These are phyloP conservation scores for Globisporangium iwayamae DNA, from an alignment of 352 stramenopile genomes.

Conservation along the genomic window DNA sequence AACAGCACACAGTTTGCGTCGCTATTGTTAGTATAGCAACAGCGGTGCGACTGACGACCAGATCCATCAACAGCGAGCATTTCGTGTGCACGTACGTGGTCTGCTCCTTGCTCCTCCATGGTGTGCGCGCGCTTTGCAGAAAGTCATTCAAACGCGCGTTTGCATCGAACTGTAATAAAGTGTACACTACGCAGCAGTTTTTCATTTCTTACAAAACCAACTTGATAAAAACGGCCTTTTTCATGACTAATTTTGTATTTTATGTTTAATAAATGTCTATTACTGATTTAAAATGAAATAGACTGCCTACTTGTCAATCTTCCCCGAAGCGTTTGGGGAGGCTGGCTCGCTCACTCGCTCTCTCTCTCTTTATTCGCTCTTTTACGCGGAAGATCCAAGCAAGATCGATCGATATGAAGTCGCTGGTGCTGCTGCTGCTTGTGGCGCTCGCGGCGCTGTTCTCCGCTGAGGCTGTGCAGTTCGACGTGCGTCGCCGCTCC, in stretches of 20 bases:
- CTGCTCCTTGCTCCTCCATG: constrained; percentile 11
- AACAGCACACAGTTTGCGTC: not conserved
- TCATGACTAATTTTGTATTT: no score
- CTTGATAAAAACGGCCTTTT: no score
- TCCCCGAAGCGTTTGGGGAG: not conserved
- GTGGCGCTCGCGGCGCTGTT: constrained; percentile 20
- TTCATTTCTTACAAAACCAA: no score
- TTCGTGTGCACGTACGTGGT: constrained; percentile 4
- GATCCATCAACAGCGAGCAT: not conserved
- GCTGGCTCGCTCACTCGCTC: not conserved
- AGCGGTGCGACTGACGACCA: not conserved
- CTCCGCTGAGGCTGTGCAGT: constrained; percentile 53
- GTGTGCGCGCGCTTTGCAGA: not conserved
- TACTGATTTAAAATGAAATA: not conserved
- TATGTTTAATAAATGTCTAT: no score
- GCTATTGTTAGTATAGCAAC: not conserved
- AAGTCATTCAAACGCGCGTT: not conserved
- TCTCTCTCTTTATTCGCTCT: not conserved
- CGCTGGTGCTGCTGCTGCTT: constrained; percentile 29
- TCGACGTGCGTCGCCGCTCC: constrained; percentile 57
- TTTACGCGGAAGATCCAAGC: constrained; percentile 5
- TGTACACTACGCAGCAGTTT: no score
- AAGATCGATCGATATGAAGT: constrained; percentile 6
- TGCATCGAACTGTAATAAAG: no score
- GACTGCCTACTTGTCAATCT: not conserved